A percentile compares a stretch with the other conserved stretches of the same genome.
These are phyloP conservation scores for Penicillium sp. DNA, from an alignment of 2,329 filamentous ascomycete genomes.

Conservation along the genomic window DNA sequence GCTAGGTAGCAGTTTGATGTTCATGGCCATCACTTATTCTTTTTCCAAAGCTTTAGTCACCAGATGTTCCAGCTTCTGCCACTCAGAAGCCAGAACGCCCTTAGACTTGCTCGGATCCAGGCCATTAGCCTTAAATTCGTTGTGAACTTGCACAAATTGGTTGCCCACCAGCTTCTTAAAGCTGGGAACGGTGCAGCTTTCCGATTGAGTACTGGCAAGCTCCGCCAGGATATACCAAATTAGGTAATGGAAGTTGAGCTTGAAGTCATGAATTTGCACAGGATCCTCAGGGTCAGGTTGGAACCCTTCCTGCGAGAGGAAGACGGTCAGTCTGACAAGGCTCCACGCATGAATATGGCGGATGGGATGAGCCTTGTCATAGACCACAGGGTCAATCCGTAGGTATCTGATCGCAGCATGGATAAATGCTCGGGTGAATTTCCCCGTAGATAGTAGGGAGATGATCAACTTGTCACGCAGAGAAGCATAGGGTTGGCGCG, in stretches of 20 bases:
- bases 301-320: conserved; percentile 27
- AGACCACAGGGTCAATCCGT: conserved; percentile 54
- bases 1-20: too few species aligned
- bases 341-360: conserved; percentile 52
- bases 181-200: conserved; percentile 33
- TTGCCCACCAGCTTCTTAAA: conserved; percentile 30
- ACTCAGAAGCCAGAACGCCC: conserved; percentile 42
- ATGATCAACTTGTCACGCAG: conserved; percentile 57
- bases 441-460: conserved; percentile 45
- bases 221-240: conserved; percentile 37
- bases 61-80: conserved; percentile 51
- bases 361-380: conserved; percentile 55
- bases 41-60: conserved; percentile 28
- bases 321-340: conserved; percentile 34
- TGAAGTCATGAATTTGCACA: conserved; percentile 22
- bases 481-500: conserved; percentile 57
- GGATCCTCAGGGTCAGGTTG: conserved; percentile 19
- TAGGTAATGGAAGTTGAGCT: conserved; percentile 34
- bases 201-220: conserved; percentile 27
- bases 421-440: conserved; percentile 52
- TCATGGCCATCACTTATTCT: conserved; percentile 17
- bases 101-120: conserved; percentile 27
- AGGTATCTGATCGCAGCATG: conserved; percentile 56
- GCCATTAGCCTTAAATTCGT: conserved; percentile 28
- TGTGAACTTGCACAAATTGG: conserved; percentile 30